A percentile compares a stretch with the other conserved stretches of the same genome.
Evolutionary conservation across 352 stramenopile species (phyloP).

Genomic region (Phytophthora pinifolia): DNA sequence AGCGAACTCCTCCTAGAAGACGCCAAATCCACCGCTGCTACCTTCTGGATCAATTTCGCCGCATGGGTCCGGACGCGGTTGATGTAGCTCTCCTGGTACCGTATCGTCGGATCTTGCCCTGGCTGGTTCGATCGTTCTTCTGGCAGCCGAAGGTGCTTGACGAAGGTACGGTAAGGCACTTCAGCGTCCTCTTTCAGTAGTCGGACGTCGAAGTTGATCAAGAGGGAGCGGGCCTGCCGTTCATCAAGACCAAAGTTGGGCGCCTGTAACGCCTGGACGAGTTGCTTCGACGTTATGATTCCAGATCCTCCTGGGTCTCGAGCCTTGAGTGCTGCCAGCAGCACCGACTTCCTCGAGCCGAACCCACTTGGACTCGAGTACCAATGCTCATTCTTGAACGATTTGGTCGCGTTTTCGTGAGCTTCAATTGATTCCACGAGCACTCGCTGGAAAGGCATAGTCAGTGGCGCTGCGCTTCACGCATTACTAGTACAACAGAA

Average conservation of each 20-base stretch:
- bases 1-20: neutral
- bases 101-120: constrained; percentile 38
- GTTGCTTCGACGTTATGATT: constrained; percentile 31
- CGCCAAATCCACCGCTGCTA: constrained; percentile 5
- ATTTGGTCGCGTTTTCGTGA: constrained; percentile 36
- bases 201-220: constrained; percentile 35
- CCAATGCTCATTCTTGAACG: constrained; percentile 64
- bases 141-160: constrained; percentile 35
- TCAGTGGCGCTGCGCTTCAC: neutral
- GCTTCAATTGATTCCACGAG: constrained; percentile 24
- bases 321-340: constrained; percentile 45
- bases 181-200: constrained; percentile 20
- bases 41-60: constrained; percentile 31
- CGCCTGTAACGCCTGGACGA: constrained; percentile 38
- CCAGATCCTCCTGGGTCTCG: constrained; percentile 39
- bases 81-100: constrained; percentile 51
- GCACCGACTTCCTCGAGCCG: constrained; percentile 48
- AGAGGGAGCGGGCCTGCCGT: constrained; percentile 28
- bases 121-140: constrained; percentile 9
- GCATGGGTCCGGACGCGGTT: constrained; percentile 45
- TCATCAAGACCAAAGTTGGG: constrained; percentile 42
- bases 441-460: constrained; percentile 7
- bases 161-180: constrained; percentile 50
- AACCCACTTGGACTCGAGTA: constrained; percentile 48
- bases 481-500: too few relatives aligned